Evolutionary conservation across 495 filamentous ascomycete genomes (phyloP), one percentile per base, ranked within the genome.

Genomic region (Neurospora sp.): DNA sequence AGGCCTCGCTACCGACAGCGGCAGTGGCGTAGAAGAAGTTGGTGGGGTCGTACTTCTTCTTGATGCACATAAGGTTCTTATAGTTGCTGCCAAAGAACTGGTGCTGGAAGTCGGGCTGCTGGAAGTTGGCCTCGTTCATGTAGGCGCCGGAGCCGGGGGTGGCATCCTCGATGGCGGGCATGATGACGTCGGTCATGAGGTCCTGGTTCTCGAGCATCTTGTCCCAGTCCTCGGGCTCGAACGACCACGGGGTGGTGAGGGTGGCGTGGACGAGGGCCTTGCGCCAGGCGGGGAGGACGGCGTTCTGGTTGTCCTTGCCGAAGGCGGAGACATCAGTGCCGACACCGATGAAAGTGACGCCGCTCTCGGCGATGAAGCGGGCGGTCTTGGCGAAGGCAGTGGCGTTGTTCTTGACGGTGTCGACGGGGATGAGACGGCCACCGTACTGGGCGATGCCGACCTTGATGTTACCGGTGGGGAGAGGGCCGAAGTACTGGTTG

Each of bases 381-480:
- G 81, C 78, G 11, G 80, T 76, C 41, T 82, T 77, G n/a, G 84
- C 82, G 70, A 85, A 80, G 16, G 69, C 75, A 20, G 71, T 65
- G n/a, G 73, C 61, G 46, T 41, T n/a, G 48, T 82, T 78, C 41
- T 80, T 37, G 38, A 90, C 80, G 11, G 87, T 79, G n/a, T 77
- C 75, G 46, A 85, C 82, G 6, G 89, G 88, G 68, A 91, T 85
- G 12, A 91, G 82, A 39, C 90, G 86, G 40, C 89, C 88, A 27
- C 88, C 89, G 77, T 87, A 88, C 70, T 89, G 85, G 73, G 82
- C 84, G 20, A 79, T 80, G 69, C 83, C 80, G 48, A 87, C 84
- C 11, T 79, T 80, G 69, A 88, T 83, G 73, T 80, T 82, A 38
- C 78, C 77, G 16, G 77, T 77, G 22, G 79, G 78, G 10, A 84